Conservation (phyloP, 768 basidiomycete genomes). For the Tubosaeta brunneosetosa region DNA sequence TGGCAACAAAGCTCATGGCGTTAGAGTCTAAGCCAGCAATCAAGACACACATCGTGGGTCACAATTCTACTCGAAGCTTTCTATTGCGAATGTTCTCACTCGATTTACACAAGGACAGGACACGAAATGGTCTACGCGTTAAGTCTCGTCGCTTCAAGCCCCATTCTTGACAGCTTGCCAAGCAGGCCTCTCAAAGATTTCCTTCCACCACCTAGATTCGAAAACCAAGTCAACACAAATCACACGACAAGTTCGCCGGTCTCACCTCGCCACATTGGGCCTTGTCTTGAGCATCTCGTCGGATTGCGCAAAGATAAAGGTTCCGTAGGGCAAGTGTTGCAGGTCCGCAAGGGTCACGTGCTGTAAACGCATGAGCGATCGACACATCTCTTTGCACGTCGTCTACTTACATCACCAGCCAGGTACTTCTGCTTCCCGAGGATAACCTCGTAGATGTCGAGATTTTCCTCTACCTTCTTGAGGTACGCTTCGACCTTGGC, state of each 20-base stretch:
- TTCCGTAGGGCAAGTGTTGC: constrained; percentile 49
- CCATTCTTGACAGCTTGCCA: constrained; percentile 46
- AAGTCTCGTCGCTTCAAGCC: background rate
- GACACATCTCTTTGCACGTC: background rate
- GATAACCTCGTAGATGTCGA: constrained; percentile 52
- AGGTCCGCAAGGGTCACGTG: constrained; percentile 54
- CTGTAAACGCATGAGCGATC: constrained; percentile 19
- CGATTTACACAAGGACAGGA: no score
- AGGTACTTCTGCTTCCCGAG: constrained; percentile 52
- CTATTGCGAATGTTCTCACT: no score
- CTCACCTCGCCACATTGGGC: constrained; percentile 43
- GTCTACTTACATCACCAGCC: constrained; percentile 47
- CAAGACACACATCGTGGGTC: no score
- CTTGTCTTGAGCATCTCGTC: constrained; percentile 29
- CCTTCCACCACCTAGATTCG: constrained; percentile 49
- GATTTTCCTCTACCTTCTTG: constrained; percentile 27
- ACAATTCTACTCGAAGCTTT: no score
- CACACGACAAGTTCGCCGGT: background rate
- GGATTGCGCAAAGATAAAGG: constrained; percentile 21
- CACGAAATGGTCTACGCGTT: no score
- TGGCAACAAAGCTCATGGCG: no score
- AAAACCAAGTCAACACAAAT: constrained; percentile 2
- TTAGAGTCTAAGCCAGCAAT: no score
- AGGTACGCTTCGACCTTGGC: constrained; percentile 12
- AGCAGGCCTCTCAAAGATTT: constrained; percentile 38